Evolutionary conservation across 805 yeast species (phyloP), one percentile per base, ranked within the genome.

Genomic region (Zygoascus ofunaensis): DNA sequence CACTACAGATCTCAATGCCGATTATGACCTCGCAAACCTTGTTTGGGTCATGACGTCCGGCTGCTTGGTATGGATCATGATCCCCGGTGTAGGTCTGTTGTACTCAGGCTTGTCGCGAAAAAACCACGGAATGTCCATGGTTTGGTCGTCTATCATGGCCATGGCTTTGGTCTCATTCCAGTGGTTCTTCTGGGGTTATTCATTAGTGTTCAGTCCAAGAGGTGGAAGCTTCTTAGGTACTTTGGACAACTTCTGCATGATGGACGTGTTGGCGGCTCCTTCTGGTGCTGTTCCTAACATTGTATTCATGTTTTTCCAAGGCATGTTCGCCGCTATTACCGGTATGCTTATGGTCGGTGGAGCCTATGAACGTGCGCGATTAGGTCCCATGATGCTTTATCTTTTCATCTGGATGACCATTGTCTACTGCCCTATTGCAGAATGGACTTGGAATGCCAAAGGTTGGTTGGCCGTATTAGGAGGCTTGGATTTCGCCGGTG

Each of bases 161-260:
- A 79, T 79, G 18, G 80, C 92, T 54, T 69, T 90, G 26, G 79
- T 87, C 5, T 67, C 83, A 1, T 87, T 92, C 76, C 96, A 92
- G 64, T 90, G 98, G 97, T 92, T 87, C 66, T 89, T 87, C 71
- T 87, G 97, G 96, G 98, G 97, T 50, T 90, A 84, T 66, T 85
- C 97, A 12, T 73, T 92, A 46, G 81, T 87, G 17, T 90, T 90
- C 62, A 73, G 90, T 21, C 85, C 81, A 60, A 67, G 72, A 46
- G 79, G 77, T 14, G 74, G 85, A 12, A 72, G 69, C 17, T 83
- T 87, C 65, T 71, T 87, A 53, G 98, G 98, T 45, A 76, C 86
- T 49, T 70, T 90, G 61, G 74, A 74, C 56, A 81, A 85, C 65
- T 87, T 90, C 61, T 80, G 87, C 51, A 72, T 90, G 58, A 82